phyloP scores from a whole-genome alignment of 495 filamentous ascomycete genomes.

The Glutinoglossum americanum region DNA sequence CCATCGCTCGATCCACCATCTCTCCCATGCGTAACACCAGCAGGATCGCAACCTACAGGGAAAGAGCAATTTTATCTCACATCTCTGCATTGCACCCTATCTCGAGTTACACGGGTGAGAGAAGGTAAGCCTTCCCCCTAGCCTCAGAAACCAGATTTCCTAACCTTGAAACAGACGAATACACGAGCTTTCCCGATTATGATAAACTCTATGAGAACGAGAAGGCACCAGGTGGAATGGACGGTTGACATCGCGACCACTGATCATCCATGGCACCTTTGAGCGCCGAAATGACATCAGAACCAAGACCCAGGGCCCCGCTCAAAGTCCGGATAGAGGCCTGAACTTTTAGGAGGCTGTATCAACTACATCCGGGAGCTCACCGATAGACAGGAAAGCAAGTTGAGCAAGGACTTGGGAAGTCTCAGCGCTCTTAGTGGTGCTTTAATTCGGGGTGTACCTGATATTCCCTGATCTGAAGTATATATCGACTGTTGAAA shows the following conservation, averaged over 20 bases:
- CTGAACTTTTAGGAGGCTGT: neutral
- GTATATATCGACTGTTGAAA: neutral
- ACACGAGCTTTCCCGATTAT: conserved; percentile 6
- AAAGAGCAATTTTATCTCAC: neutral
- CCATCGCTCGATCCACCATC: neutral
- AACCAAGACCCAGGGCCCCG: neutral
- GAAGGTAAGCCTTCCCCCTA: neutral
- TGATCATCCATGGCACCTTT: neutral
- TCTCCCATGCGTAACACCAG: neutral
- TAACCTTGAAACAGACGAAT: conserved; percentile 3
- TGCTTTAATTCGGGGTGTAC: neutral
- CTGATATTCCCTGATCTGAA: neutral
- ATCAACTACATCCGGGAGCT: neutral
- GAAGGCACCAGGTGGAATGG: neutral
- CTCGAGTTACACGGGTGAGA: neutral
- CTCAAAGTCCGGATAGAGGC: neutral
- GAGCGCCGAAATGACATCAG: neutral
- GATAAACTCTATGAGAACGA: conserved; percentile 1
- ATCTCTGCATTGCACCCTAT: neutral
- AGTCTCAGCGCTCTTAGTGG: neutral
- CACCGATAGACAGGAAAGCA: neutral
- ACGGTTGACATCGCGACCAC: neutral
- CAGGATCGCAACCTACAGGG: neutral
- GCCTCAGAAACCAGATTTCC: neutral
- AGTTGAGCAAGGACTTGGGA: neutral